A percentile compares a stretch with the other conserved stretches of the same genome.
phyloP scores from a whole-genome alignment of 176 grass and related monocot species.

The Phragmites australis region DNA sequence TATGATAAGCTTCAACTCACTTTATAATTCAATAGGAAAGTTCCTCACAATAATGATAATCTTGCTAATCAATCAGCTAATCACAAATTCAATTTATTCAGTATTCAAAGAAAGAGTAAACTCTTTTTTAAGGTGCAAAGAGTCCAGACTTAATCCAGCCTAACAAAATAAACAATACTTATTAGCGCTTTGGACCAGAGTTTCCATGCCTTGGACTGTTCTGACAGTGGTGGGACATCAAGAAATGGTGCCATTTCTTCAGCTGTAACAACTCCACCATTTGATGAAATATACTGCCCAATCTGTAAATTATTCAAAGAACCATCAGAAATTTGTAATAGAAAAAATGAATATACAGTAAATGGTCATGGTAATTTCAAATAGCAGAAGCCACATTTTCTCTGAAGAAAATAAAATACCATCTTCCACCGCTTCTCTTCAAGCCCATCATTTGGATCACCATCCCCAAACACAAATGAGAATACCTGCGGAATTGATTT shows the following conservation, averaged over 20 bases:
- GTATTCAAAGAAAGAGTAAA: not conserved
- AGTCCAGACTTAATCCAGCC: not conserved
- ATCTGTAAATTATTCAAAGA: conserved; percentile 62
- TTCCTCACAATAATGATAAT: conserved; percentile 24
- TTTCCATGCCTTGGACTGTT: conserved; percentile 71
- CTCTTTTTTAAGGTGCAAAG: not conserved
- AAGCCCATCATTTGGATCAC: conserved; percentile 93
- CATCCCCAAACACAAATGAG: conserved; percentile 98
- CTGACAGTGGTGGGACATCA: conserved; percentile 59
- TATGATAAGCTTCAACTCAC: conserved; percentile 32
- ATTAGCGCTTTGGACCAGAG: conserved; percentile 20
- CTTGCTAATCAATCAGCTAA: conserved; percentile 20
- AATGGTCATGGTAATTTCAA: not conserved
- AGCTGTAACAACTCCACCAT: conserved; percentile 92
- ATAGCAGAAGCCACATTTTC: conserved; percentile 14
- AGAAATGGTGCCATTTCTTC: conserved; percentile 97
- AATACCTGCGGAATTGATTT: conserved; percentile 66
- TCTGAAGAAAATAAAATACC: conserved; percentile 49
- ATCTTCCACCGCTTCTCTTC: conserved; percentile 98
- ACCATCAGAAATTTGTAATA: conserved; percentile 30
- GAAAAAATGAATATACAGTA: conserved; percentile 13
- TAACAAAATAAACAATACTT: conserved; percentile 39
- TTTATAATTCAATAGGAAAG: conserved; percentile 5
- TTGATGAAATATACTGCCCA: conserved; percentile 94
- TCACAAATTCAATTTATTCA: not conserved